Base-by-base conservation (phyloP, 1,139 yeast species). In the Protomyces lactucae-debilis region DNA sequence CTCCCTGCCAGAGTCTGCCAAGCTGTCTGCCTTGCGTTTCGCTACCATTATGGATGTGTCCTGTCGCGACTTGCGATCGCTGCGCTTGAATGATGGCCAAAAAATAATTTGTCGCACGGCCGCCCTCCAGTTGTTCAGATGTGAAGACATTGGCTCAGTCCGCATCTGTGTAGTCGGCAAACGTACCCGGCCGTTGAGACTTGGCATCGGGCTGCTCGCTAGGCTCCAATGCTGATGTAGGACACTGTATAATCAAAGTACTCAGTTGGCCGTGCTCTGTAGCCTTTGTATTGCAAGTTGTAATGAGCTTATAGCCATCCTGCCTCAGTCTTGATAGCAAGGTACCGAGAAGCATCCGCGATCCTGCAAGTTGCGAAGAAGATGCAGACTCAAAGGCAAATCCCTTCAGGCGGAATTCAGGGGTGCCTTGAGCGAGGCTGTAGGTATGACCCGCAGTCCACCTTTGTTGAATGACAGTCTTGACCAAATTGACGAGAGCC, bases 171-270 rank as follows among this genome's bases (percentile, higher is more conserved):
- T 43, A 43, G 6, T 43, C 48, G 12, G 48, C 48, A 43, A 16
- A 43, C 23, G 43, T 39, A 9, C 43, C 48, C 21, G 48, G 48
- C 12, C 48, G 16, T 16, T 18, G 43, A 14, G 48, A 10, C 23
- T 18, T 10, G 12, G 48, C 23, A 43, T n/a, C 43, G 43, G 48
- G 48, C 48, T 43, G 48, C 48, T 43, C 48, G 12, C 48, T 43
- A 4, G 21, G 12, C 2, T 43, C 48, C 12, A 43, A 21, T 18
- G 18, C 48, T 16, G 21, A 18, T 6, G 48, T 10, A 4, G 63
- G 63, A 18, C 63, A 59, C 32, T 55, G 32, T 23, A 59, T 52
- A 36, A 59, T 52, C 57, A 55, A 43, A 9, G 63, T 52, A 23
- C 54, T 55, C 8, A 59, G 53, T 36, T 59, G 57, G 6, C 63